Evolutionary conservation across 495 filamentous ascomycete species (phyloP).

Genomic region (Aspergillus mulundensis): DNA sequence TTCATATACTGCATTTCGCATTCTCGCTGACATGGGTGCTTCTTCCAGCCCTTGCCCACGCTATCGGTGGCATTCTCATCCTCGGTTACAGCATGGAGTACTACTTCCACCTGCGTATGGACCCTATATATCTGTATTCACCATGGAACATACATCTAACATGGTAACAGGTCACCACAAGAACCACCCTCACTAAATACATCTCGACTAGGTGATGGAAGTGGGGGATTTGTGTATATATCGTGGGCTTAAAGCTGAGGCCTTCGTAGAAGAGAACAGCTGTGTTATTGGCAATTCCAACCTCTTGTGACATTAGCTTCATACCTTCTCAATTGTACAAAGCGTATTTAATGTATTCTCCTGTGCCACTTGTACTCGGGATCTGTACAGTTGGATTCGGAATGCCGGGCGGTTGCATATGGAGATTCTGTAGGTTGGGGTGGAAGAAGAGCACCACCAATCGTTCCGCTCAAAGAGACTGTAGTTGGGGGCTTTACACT

Average conservation of each 20-base stretch:
- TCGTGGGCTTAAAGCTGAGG: slow-evolving; percentile 27
- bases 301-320: not conserved
- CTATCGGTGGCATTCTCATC: slow-evolving; percentile 67
- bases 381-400: not conserved
- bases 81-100: slow-evolving; percentile 94
- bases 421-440: not conserved
- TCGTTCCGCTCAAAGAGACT: not conserved
- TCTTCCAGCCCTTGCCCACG: slow-evolving; percentile 73
- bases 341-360: not conserved
- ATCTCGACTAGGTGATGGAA: slow-evolving; percentile 18
- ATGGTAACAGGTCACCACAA: slow-evolving; percentile 81
- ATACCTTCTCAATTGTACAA: not conserved
- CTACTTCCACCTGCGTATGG: slow-evolving; percentile 98
- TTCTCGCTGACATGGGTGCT: slow-evolving; percentile 14
- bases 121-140: slow-evolving; percentile 1
- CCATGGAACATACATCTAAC: slow-evolving; percentile 14
- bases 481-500: not conserved
- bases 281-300: not conserved
- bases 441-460: not conserved
- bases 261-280: slow-evolving; percentile 25
- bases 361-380: not conserved
- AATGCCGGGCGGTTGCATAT: not conserved
- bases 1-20: not conserved
- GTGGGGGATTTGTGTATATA: slow-evolving; percentile 42
- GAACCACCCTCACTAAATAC: slow-evolving; percentile 90